These are phyloP conservation scores for Hortaea werneckii DNA, from an alignment of 2,329 filamentous ascomycete species.

Conservation along the genomic window DNA sequence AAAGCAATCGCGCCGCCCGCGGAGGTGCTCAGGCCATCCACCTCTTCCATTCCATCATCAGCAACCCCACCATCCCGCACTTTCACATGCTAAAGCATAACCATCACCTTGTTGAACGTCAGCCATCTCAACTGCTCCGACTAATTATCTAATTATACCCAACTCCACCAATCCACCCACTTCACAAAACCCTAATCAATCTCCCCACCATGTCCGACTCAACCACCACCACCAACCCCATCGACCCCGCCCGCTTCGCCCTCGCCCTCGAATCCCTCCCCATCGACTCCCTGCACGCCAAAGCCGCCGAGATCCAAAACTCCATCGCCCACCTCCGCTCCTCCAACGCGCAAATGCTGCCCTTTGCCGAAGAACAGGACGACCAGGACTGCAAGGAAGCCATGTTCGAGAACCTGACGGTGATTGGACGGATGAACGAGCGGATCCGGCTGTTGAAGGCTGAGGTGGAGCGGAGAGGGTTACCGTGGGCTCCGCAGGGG, in stretches of 20 bases:
- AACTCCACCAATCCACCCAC: neutral
- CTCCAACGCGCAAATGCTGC: conserved; percentile 62
- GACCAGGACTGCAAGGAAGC: conserved; percentile 64
- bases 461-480: conserved; percentile 55
- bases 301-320: conserved; percentile 67
- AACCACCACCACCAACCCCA: conserved; percentile 12
- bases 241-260: conserved; percentile 24
- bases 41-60: neutral
- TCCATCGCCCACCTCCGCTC: conserved; percentile 62
- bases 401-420: conserved; percentile 59
- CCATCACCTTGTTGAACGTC: conserved; percentile 1
- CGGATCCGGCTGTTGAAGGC: conserved; percentile 52
- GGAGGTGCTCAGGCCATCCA: conserved; percentile 16
- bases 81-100: conserved; percentile 3
- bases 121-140: neutral
- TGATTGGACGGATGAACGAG: conserved; percentile 58
- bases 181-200: neutral
- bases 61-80: neutral
- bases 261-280: conserved; percentile 58
- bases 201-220: neutral
- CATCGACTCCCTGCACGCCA: conserved; percentile 57
- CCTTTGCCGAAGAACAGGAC: conserved; percentile 50
- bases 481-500: conserved; percentile 37
- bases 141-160: neutral
- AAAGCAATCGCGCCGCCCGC: neutral